phyloP scores from a whole-genome alignment of 345 rosid species.

The Anastatica hierochuntica region DNA sequence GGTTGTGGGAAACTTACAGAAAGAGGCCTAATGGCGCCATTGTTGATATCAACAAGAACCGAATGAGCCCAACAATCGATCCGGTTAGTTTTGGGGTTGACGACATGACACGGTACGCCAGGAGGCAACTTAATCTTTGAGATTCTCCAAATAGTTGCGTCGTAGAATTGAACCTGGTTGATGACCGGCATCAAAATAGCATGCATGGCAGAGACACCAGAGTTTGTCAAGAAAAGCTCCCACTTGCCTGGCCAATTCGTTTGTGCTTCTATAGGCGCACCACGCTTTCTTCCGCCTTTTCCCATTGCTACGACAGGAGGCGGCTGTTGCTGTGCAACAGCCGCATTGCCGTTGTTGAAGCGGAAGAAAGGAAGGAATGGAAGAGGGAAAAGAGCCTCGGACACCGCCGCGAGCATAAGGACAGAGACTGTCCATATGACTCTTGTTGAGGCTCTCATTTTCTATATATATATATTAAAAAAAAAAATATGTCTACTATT shows the following conservation, averaged over 20 bases:
- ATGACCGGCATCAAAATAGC: conserved; percentile 48
- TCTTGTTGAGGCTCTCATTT: conserved; percentile 25
- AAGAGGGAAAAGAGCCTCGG: conserved; percentile 24
- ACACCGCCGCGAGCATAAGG: conserved; percentile 22
- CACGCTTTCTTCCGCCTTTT: conserved; percentile 10
- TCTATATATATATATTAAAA: not conserved
- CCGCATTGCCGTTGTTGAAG: not conserved
- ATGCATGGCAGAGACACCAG: conserved; percentile 92
- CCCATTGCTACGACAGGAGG: no score
- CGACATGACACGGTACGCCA: conserved; percentile 34
- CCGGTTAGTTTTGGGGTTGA: conserved; percentile 15
- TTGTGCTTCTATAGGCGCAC: not conserved
- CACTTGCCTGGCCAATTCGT: conserved; percentile 40
- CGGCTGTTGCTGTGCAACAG: not conserved
- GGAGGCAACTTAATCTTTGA: conserved; percentile 39
- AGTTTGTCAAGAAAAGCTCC: conserved; percentile 40
- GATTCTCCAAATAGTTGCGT: conserved; percentile 56
- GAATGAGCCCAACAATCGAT: conserved; percentile 72
- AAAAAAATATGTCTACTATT: not conserved
- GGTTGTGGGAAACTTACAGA: conserved; percentile 22
- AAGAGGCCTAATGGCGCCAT: conserved; percentile 36
- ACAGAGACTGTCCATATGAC: conserved; percentile 27
- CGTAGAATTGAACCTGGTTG: conserved; percentile 56
- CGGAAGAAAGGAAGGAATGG: conserved; percentile 23
- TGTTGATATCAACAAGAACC: conserved; percentile 40